These are phyloP conservation scores for Rhododendron griersonianum DNA, from an alignment of 148 eudicot species.

Conservation along the genomic window DNA sequence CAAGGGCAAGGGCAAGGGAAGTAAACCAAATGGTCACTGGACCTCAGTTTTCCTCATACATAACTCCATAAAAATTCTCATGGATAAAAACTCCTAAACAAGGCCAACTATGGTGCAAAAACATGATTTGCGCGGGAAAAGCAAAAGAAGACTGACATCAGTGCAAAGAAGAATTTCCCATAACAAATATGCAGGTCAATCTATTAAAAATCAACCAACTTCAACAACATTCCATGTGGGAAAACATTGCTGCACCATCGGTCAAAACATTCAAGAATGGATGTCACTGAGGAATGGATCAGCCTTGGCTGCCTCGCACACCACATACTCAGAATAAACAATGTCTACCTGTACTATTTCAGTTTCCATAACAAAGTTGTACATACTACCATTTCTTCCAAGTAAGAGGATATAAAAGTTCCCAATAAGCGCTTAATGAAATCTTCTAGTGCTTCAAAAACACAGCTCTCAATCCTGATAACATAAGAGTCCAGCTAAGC, in stretches of 20 bases:
- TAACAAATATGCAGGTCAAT: not conserved
- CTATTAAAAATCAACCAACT: not conserved
- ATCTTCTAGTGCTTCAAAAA: not conserved
- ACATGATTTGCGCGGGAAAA: not conserved
- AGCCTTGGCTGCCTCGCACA: not conserved
- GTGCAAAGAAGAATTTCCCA: not conserved
- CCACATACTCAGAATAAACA: not conserved
- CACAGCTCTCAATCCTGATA: not conserved
- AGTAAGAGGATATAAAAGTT: not conserved
- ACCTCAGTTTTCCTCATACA: not conserved
- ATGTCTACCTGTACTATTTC: not conserved
- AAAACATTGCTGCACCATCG: not conserved
- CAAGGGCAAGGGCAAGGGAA: constrained; percentile 2
- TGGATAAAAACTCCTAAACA: not conserved
- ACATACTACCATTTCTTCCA: not conserved
- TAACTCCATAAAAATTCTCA: not conserved
- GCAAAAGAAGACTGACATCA: not conserved
- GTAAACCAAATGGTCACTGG: not conserved
- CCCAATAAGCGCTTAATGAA: not conserved
- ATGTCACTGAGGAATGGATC: not conserved
- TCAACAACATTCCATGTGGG: not conserved
- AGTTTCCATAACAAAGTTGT: not conserved
- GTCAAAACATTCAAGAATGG: not conserved
- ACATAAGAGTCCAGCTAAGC: not conserved
- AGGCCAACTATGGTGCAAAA: not conserved